phyloP scores from a whole-genome alignment of 352 stramenopile species.

The Pythium apleroticum region DNA sequence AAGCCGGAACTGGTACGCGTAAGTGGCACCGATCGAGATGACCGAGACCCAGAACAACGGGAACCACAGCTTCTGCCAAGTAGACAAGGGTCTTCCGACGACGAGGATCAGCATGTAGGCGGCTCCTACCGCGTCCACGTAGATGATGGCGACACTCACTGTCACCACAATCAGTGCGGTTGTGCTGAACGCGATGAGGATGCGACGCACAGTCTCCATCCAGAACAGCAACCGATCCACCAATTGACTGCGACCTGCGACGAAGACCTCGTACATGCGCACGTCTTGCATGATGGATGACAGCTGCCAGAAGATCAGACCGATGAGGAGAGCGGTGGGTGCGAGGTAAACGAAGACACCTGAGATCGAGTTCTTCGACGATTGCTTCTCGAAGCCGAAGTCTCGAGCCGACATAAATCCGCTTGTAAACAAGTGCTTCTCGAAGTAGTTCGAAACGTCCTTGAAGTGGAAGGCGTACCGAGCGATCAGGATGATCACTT shows the following conservation, averaged over 20 bases:
- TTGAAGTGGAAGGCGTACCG: slow-evolving; percentile 86
- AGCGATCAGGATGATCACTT: slow-evolving; percentile 64
- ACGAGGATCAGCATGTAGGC: slow-evolving; percentile 72
- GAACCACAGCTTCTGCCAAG: slow-evolving; percentile 77
- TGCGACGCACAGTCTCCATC: slow-evolving; percentile 57
- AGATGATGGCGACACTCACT: slow-evolving; percentile 62
- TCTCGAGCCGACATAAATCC: slow-evolving; percentile 74
- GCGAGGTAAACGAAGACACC: slow-evolving; percentile 80
- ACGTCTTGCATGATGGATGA: slow-evolving; percentile 70
- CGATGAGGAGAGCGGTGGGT: slow-evolving; percentile 68
- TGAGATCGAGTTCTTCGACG: slow-evolving; percentile 56
- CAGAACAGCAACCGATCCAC: slow-evolving; percentile 57
- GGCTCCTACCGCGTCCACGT: slow-evolving; percentile 62
- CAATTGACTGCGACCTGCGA: slow-evolving; percentile 44
- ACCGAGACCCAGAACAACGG: slow-evolving; percentile 78
- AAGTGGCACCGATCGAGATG: slow-evolving; percentile 56
- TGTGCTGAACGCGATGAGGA: slow-evolving; percentile 74
- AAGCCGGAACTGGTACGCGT: slow-evolving; percentile 50
- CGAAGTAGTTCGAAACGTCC: slow-evolving; percentile 59
- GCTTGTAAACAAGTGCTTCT: slow-evolving; percentile 63
- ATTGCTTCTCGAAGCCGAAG: slow-evolving; percentile 70
- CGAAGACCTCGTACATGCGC: slow-evolving; percentile 63
- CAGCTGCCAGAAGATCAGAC: slow-evolving; percentile 82
- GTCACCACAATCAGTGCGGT: slow-evolving; percentile 64
- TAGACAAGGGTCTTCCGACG: slow-evolving; percentile 45